phyloP scores from a whole-genome alignment of 139 green algal species.

The Closterium sp. region DNA sequence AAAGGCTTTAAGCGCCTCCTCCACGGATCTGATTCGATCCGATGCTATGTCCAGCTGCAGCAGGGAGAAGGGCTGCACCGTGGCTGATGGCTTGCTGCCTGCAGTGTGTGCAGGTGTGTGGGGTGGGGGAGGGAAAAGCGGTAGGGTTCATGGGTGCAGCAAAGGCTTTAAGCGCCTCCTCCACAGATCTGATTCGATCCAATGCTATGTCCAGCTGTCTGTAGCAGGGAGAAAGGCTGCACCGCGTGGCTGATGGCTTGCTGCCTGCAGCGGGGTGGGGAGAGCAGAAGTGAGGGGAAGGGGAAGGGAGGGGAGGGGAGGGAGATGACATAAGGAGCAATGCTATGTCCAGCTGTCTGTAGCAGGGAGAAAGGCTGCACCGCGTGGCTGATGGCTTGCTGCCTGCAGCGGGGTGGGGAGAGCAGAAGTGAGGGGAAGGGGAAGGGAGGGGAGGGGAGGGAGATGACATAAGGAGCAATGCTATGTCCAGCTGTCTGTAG shows the following conservation, averaged over 20 bases:
- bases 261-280: neutral
- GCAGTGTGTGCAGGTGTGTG: neutral
- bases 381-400: slow-evolving; percentile 46
- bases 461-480: too few species aligned
- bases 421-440: too few species aligned
- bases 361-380: slow-evolving; percentile 50
- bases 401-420: neutral
- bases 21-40: slow-evolving; percentile 30
- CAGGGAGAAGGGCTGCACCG: slow-evolving; percentile 50
- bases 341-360: slow-evolving; percentile 50
- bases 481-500: slow-evolving; percentile 52
- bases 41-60: slow-evolving; percentile 48
- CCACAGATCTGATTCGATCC: slow-evolving; percentile 28
- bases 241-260: slow-evolving; percentile 49
- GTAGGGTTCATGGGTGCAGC: too few species aligned
- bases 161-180: slow-evolving; percentile 39
- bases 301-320: too few species aligned
- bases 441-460: too few species aligned
- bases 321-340: neutral
- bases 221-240: slow-evolving; percentile 46
- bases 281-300: too few species aligned
- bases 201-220: slow-evolving; percentile 46
- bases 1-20: slow-evolving; percentile 39
- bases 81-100: slow-evolving; percentile 49
- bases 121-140: too few species aligned